Base-by-base conservation (phyloP, 2,329 filamentous ascomycete genomes). In the Cladosporium oxysporum region DNA sequence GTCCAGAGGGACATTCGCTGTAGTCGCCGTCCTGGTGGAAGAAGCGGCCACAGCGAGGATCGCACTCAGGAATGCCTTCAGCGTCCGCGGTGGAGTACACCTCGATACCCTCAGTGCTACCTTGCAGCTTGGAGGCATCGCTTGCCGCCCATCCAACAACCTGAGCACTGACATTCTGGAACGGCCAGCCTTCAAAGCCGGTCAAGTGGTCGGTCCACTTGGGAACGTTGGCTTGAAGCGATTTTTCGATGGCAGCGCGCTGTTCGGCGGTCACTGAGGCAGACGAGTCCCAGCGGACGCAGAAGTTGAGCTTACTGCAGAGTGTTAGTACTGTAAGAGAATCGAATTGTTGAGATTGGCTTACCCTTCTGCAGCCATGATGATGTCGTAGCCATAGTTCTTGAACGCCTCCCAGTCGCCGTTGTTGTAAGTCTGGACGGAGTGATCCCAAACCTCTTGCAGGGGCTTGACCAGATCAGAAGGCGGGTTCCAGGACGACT, bases 21-120 rank as follows among this genome's bases (percentile, higher is more conserved):
- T 83, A 82, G 65, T 82, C 74, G n/a, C 71, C 72, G 47, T 81
- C 72, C 68, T 79, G 77, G 71, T 83, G 77, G 75, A 82, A 83
- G 74, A 81, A 81, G 31, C 80, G 76, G 18, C 80, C 80, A 66
- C 81, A 83, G 7, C 73, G 69, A 50, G 75, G 73, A 26, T 75
- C 74, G 67, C 81, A 83, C 71, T 82, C 75, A 0, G 81, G 80
- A 23, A 79, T 74, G 1, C 80, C 81, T 0, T 74, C 78, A 1
- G 58, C 61, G 64, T 83, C 80, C 7, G 67, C 74, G 47, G 77
- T 76, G 5, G 79, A 82, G 72, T 83, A 82, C 58, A 83, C 76
- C 58, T 80, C 72, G 49, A 80, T 75, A 16, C 75, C 75, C 12
- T 68, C 67, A 7, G 71, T 74, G 52, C 80, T 64, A n/a, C 66